A percentile compares a stretch with the other conserved stretches of the same genome.
These are phyloP conservation scores for Anisodus tanguticus DNA, from an alignment of 257 asterid genomes.

Conservation along the genomic window DNA sequence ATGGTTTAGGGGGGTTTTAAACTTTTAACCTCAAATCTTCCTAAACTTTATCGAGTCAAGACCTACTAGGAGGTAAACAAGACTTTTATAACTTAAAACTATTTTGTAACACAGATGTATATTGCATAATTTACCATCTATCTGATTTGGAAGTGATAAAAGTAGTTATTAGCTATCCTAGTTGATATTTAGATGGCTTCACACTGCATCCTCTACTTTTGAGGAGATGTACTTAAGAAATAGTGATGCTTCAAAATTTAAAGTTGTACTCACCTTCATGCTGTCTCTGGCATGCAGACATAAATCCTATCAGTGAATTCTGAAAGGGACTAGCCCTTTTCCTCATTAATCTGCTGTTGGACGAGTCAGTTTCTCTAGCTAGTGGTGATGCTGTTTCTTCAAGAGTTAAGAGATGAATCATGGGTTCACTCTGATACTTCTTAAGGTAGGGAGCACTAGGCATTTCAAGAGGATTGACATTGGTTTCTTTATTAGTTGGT, in stretches of 20 bases:
- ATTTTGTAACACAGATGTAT: background rate
- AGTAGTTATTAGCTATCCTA: background rate
- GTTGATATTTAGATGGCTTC: background rate
- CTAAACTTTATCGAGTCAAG: slow-evolving; percentile 2
- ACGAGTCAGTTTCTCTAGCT: slow-evolving; percentile 21
- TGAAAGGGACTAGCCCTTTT: slow-evolving; percentile 43
- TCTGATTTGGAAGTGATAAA: slow-evolving; percentile 1
- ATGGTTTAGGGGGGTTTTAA: no score
- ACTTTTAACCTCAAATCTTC: background rate
- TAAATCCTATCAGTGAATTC: slow-evolving; percentile 76
- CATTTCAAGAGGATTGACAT: slow-evolving; percentile 26
- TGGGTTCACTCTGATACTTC: slow-evolving; percentile 66
- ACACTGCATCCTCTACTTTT: background rate
- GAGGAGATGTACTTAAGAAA: background rate
- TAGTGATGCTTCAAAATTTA: background rate
- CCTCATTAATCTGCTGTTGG: slow-evolving; percentile 28
- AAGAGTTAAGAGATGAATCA: slow-evolving; percentile 33
- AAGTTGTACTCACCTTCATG: slow-evolving; percentile 48
- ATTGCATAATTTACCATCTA: background rate
- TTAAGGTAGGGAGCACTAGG: slow-evolving; percentile 48
- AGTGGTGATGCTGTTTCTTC: slow-evolving; percentile 24
- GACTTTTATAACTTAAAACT: background rate
- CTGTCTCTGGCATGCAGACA: slow-evolving; percentile 51
- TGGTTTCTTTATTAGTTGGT: slow-evolving; percentile 27
- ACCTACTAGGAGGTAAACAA: background rate